Conservation (phyloP, 768 basidiomycete species). For the Hortiboletus flavorubellus region DNA sequence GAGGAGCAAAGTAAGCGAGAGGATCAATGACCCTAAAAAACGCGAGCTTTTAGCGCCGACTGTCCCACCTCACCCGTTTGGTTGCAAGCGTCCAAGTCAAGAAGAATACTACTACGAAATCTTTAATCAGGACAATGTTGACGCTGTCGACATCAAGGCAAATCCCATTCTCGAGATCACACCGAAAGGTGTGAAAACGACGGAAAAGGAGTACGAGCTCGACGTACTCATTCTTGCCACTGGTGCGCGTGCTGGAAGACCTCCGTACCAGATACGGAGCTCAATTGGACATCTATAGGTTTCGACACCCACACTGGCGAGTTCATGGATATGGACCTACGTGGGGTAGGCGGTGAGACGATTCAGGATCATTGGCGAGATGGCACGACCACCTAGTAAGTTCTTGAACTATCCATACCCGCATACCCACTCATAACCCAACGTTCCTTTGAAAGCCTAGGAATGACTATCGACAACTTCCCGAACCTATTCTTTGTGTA, state of each 20-base stretch:
- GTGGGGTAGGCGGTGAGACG: slow-evolving; percentile 4
- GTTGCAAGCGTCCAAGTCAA: slow-evolving; percentile 2
- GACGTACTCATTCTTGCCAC: slow-evolving; percentile 10
- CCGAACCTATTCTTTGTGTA: slow-evolving; percentile 15
- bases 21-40: slow-evolving; percentile 1
- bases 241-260: neutral
- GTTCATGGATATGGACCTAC: slow-evolving; percentile 10
- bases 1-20: slow-evolving; percentile 5
- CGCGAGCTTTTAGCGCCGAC: neutral
- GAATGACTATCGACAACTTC: slow-evolving; percentile 16
- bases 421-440: too few relatives aligned
- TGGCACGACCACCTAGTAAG: slow-evolving; percentile 14
- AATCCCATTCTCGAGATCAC: slow-evolving; percentile 7
- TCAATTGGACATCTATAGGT: neutral
- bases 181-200: slow-evolving; percentile 3
- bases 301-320: slow-evolving; percentile 4
- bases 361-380: slow-evolving; percentile 18
- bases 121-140: slow-evolving; percentile 9
- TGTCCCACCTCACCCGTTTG: slow-evolving; percentile 8
- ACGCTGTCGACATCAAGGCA: slow-evolving; percentile 2
- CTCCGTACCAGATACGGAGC: too few relatives aligned
- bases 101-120: slow-evolving; percentile 11
- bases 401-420: neutral
- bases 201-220: slow-evolving; percentile 1
- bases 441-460: neutral